Conservation (phyloP, 176 grass and related monocot genomes). For the Oropetium thomaeum region DNA sequence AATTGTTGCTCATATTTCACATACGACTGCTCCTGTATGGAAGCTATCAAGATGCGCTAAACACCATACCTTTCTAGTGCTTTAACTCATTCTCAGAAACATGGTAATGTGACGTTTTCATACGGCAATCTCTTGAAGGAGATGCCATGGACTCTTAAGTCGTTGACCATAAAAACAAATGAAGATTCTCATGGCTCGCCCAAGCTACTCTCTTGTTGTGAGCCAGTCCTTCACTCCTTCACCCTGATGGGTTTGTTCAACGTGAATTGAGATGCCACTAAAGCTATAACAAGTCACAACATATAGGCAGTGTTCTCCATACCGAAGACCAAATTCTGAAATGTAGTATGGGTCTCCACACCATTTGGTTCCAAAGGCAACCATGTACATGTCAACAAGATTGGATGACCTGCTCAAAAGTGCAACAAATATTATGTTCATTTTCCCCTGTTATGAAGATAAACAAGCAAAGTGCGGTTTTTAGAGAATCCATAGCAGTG, state of each 20-base stretch:
- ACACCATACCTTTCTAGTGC: background rate
- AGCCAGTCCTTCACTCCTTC: background rate
- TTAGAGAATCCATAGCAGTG: background rate
- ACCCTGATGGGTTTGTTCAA: background rate
- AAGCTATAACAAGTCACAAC: background rate
- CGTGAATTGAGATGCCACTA: background rate
- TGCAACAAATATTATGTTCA: slow-evolving; percentile 7
- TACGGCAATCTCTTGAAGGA: background rate
- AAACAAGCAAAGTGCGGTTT: background rate
- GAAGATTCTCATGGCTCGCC: background rate
- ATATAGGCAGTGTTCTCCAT: background rate
- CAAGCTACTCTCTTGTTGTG: background rate
- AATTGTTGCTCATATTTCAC: slow-evolving; percentile 32
- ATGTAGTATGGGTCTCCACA: background rate
- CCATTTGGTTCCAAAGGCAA: background rate
- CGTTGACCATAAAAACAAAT: background rate
- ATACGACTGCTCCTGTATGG: slow-evolving; percentile 5
- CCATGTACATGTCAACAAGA: slow-evolving; percentile 20
- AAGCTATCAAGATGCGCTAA: background rate
- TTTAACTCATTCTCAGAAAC: background rate
- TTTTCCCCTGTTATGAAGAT: background rate
- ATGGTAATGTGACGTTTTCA: background rate
- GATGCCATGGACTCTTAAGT: background rate
- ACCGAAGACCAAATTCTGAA: background rate
- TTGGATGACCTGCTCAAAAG: slow-evolving; percentile 28